phyloP scores from a whole-genome alignment of 345 rosid species.

The Limnanthes douglasii region DNA sequence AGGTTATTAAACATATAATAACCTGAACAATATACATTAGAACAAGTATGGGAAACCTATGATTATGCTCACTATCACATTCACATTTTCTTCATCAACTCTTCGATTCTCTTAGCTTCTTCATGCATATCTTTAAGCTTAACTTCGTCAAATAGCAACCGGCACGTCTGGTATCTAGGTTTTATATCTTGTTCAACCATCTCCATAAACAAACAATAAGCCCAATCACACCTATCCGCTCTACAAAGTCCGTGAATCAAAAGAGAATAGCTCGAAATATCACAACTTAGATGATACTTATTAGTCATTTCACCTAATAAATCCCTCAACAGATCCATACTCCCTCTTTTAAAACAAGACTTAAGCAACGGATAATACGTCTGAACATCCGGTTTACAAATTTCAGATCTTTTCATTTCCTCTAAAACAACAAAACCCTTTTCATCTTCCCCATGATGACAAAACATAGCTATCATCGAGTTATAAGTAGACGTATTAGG shows the following conservation, averaged over 20 bases:
- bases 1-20: too few relatives aligned
- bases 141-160: slow-evolving; percentile 48
- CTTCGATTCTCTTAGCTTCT: slow-evolving; percentile 43
- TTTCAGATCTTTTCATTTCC: slow-evolving; percentile 30
- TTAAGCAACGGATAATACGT: slow-evolving; percentile 60
- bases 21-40: too few relatives aligned
- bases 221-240: slow-evolving; percentile 50
- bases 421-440: slow-evolving; percentile 34
- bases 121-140: slow-evolving; percentile 32
- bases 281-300: slow-evolving; percentile 70
- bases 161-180: slow-evolving; percentile 48
- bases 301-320: slow-evolving; percentile 57
- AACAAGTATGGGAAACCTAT: too few relatives aligned
- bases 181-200: slow-evolving; percentile 55
- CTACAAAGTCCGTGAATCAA: slow-evolving; percentile 68
- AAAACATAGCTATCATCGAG: slow-evolving; percentile 68
- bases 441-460: slow-evolving; percentile 28
- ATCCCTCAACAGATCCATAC: slow-evolving; percentile 32
- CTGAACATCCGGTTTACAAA: slow-evolving; percentile 53
- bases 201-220: slow-evolving; percentile 53
- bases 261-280: slow-evolving; percentile 51
- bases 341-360: slow-evolving; percentile 51
- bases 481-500: slow-evolving; percentile 54
- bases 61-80: slow-evolving; percentile 5
- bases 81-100: slow-evolving; percentile 37